A percentile compares a stretch with the other conserved stretches of the same genome.
phyloP scores from a whole-genome alignment of 2,329 filamentous ascomycete genomes.

The Colletotrichum sp. region DNA sequence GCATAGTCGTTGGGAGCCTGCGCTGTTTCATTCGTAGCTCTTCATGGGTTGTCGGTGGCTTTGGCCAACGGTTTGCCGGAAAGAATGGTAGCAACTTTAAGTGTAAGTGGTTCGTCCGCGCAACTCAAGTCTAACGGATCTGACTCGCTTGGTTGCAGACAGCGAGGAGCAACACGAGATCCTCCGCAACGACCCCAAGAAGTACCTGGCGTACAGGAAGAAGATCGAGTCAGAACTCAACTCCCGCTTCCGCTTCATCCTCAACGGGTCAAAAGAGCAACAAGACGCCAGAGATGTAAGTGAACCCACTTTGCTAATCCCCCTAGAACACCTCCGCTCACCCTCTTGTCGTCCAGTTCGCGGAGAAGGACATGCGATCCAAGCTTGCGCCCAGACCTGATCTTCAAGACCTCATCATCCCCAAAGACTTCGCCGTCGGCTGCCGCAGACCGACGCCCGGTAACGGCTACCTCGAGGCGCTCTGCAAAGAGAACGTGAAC shows the following conservation, averaged over 20 bases:
- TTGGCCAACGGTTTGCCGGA: conserved; percentile 50
- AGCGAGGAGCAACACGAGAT: conserved; percentile 49
- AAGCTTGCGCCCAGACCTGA: conserved; percentile 45
- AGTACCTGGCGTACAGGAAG: conserved; percentile 57
- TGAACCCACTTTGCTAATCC: not conserved
- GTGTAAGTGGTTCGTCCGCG: conserved; percentile 30
- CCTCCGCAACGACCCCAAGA: conserved; percentile 56
- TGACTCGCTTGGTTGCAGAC: not conserved
- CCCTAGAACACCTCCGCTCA: not conserved
- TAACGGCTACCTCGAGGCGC: conserved; percentile 32
- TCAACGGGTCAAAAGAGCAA: conserved; percentile 52
- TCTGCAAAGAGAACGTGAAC: conserved; percentile 28
- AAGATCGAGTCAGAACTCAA: conserved; percentile 54
- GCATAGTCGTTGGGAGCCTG: conserved; percentile 2
- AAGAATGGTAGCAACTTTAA: conserved; percentile 51
- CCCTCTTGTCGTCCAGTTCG: not conserved
- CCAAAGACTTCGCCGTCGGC: conserved; percentile 29
- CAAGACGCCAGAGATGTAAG: conserved; percentile 32
- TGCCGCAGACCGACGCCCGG: conserved; percentile 29
- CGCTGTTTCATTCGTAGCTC: conserved; percentile 39
- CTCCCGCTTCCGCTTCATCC: conserved; percentile 57
- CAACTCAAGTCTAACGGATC: not conserved
- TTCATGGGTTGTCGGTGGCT: conserved; percentile 53
- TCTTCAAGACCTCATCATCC: conserved; percentile 48
- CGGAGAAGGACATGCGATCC: conserved; percentile 41